Evolutionary conservation across 371 early-diverging fungal genomes (phyloP).

Genomic region (Mucor plumbeus): DNA sequence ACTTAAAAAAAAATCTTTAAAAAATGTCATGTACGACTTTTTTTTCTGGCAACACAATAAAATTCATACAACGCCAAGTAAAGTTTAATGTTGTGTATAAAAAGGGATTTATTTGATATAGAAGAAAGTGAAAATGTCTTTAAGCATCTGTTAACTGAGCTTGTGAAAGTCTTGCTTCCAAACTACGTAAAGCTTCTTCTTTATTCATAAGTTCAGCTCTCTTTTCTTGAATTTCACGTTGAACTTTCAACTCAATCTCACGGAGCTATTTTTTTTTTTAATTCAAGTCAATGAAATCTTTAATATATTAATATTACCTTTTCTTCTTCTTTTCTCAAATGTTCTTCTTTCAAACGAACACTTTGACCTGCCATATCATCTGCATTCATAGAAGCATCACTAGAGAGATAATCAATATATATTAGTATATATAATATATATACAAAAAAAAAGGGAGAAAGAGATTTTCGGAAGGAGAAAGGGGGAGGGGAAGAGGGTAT

Average conservation of each 20-base stretch:
- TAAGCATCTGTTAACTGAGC: constrained; percentile 44
- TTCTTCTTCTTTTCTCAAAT: constrained; percentile 66
- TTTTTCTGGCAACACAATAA: background rate
- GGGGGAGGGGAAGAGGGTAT: background rate
- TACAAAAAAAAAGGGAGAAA: background rate
- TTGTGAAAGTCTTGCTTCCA: constrained; percentile 59
- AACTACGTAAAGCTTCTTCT: constrained; percentile 62
- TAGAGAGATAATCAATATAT: constrained; percentile 2
- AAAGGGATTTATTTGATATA: background rate
- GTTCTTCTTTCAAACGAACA: constrained; percentile 64
- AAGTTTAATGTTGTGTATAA: background rate
- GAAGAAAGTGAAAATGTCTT: background rate
- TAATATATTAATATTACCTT: constrained; percentile 42
- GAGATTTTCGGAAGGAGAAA: background rate
- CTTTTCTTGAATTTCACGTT: constrained; percentile 67
- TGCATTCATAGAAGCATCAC: constrained; percentile 50
- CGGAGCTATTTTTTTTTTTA: constrained; percentile 44
- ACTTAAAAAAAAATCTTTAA: background rate
- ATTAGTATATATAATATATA: no score
- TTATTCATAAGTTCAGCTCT: constrained; percentile 62
- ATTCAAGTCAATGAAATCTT: constrained; percentile 3
- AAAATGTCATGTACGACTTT: background rate
- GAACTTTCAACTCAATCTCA: constrained; percentile 64
- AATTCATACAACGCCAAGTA: background rate
- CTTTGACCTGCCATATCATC: constrained; percentile 61